phyloP scores from a whole-genome alignment of 176 grass and related monocot genomes.

The sorghum (Sorghum bicolor) region DNA sequence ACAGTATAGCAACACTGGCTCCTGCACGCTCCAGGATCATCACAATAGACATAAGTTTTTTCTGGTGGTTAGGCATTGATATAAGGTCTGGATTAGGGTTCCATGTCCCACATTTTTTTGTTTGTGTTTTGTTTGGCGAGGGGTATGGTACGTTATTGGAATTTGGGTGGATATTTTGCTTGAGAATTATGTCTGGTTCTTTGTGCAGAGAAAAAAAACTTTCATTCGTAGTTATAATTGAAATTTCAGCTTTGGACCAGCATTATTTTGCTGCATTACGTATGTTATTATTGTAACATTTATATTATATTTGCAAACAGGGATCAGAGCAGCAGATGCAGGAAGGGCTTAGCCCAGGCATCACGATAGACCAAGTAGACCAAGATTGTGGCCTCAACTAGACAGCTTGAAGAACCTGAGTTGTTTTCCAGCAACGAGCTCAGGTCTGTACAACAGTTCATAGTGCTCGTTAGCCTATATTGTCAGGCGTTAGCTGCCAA shows the following conservation, averaged over 20 bases:
- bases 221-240: background rate
- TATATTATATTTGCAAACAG: constrained; percentile 13
- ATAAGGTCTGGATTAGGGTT: background rate
- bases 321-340: constrained; percentile 52
- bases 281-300: constrained; percentile 9
- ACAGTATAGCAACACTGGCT: background rate
- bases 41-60: background rate
- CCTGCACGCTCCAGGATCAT: background rate
- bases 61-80: background rate
- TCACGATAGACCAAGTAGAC: constrained; percentile 47
- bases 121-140: too few relatives aligned
- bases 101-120: background rate
- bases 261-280: background rate
- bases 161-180: background rate
- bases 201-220: background rate
- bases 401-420: constrained; percentile 22
- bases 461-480: constrained; percentile 7
- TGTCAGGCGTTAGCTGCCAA: background rate
- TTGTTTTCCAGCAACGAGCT: constrained; percentile 21
- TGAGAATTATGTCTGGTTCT: background rate
- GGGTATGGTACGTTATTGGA: background rate
- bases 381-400: constrained; percentile 40
- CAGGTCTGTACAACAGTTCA: constrained; percentile 34
- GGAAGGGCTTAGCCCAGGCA: constrained; percentile 46
- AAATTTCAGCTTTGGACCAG: background rate